Conservation (phyloP, 768 basidiomycete species). For the Serendipita vermifera region DNA sequence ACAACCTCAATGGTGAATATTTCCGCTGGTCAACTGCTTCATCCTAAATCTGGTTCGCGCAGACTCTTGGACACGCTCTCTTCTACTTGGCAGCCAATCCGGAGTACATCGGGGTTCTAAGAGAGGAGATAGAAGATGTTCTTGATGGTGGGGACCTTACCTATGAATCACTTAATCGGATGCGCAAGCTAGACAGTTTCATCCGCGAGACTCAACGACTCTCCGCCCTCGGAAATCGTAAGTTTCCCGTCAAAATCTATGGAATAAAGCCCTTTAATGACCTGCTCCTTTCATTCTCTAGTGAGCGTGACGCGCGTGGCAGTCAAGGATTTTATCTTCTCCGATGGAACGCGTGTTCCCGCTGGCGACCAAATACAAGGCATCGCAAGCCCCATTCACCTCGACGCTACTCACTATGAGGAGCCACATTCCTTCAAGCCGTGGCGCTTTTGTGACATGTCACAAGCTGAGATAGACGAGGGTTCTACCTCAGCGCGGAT, state of each 20-base stretch:
- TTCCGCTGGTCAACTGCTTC: too few species aligned
- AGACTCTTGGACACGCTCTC: conserved; percentile 27
- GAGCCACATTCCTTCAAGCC: conserved; percentile 23
- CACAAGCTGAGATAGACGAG: conserved; percentile 8
- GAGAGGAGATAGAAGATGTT: not conserved
- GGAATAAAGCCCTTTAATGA: too few species aligned
- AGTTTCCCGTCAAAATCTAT: too few species aligned
- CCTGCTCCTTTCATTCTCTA: too few species aligned
- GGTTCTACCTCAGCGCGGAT: conserved; percentile 21
- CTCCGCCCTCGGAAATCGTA: conserved; percentile 1
- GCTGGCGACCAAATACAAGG: conserved; percentile 26
- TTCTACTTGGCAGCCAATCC: conserved; percentile 28
- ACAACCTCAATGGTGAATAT: not conserved
- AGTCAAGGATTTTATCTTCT: conserved; percentile 30
- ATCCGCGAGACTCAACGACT: conserved; percentile 12
- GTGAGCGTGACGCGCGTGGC: conserved; percentile 24
- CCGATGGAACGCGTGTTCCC: conserved; percentile 32
- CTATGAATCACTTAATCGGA: not conserved
- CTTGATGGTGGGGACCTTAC: not conserved
- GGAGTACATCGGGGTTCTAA: not conserved
- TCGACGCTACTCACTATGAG: conserved; percentile 28
- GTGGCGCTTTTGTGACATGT: not conserved
- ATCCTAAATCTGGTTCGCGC: too few species aligned
- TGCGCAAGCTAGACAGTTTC: conserved; percentile 13
- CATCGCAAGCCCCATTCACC: conserved; percentile 24